Conservation (phyloP, 73 alveolate species). For the Paramecium tetraurelia region DNA sequence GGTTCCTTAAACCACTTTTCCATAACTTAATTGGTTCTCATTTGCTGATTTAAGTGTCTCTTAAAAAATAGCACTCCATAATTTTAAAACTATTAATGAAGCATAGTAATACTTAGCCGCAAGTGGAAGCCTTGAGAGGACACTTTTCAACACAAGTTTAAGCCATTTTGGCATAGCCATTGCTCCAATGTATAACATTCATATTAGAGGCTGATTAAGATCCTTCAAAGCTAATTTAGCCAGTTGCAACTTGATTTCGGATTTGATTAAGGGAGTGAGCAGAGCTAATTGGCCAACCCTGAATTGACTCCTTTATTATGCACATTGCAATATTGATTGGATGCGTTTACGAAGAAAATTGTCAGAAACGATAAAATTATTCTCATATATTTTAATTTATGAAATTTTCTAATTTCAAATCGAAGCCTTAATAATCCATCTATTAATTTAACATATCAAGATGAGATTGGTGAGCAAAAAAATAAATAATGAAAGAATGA, state of each 20-base stretch:
- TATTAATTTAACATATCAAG: neutral
- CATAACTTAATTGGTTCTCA: neutral
- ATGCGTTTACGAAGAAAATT: neutral
- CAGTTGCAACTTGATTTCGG: slow-evolving; percentile 47
- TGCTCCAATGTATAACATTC: slow-evolving; percentile 22
- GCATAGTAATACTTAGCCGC: neutral
- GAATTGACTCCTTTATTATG: slow-evolving; percentile 30
- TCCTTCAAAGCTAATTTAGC: slow-evolving; percentile 35
- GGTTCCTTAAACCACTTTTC: neutral
- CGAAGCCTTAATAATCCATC: neutral
- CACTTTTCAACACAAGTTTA: slow-evolving; percentile 37
- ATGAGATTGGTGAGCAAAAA: neutral
- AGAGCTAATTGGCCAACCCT: neutral
- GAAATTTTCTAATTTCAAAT: neutral
- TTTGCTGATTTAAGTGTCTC: neutral
- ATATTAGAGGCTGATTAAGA: slow-evolving; percentile 40
- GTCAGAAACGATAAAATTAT: slow-evolving; percentile 9
- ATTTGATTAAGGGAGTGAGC: slow-evolving; percentile 1
- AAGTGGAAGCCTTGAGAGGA: neutral
- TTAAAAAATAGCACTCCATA: slow-evolving; percentile 13
- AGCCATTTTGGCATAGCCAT: slow-evolving; percentile 19
- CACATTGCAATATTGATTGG: neutral
- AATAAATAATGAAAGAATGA: neutral
- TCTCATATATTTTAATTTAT: neutral
- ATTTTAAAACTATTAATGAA: neutral